Evolutionary conservation across 495 filamentous ascomycete species (phyloP), one percentile per base, ranked within the genome.

Genomic region (Talaromyces nanjingensis): DNA sequence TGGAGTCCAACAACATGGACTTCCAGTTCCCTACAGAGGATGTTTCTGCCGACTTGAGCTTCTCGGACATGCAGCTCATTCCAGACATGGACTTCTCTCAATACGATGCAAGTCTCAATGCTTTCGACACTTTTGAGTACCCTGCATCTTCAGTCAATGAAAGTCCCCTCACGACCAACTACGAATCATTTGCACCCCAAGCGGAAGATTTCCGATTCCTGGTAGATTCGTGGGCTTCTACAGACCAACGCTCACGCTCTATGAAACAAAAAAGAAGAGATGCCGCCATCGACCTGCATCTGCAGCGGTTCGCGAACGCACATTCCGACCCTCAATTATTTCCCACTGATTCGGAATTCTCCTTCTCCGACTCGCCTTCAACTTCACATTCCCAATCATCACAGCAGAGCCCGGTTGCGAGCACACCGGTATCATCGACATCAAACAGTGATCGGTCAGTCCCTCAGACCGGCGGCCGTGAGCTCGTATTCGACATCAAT

Each of bases 401-500:
- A 22, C 60, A 54, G 24, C 39, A 62, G 60, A 62, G 60, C 45
- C 27, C 45, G n/a, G 29, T 20, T 49, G 39, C n/a, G 3, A 59
- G 29, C 29, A 37, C 45, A 27, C 33, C 59, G 8, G 16, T 29
- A 5, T 64, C 62, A 0, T 54, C 53, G 4, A 31, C 45, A 16
- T 29, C 59, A 4, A 6, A 16, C 22, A 53, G 22, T 11, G 42
- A 37, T 4, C 29, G 11, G 2, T 57, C 62, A 4, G 33, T 60
- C 1, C 22, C 65, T 29, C 31, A n/a, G 7, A 14, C 60, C 6
- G 74, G 71, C 8, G 70, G 69, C 7, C 64, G 77, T 49, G 76
- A 81, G 49, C 57, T 81, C 63, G 75, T 81, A 20, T 71, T 81
- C n/a, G 78, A 81, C 60, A 66, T 81, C 65, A 81, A 81, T 64